Evolutionary conservation across 1,139 yeast genomes (phyloP).

Genomic region (Torulaspora pretoriensis): DNA sequence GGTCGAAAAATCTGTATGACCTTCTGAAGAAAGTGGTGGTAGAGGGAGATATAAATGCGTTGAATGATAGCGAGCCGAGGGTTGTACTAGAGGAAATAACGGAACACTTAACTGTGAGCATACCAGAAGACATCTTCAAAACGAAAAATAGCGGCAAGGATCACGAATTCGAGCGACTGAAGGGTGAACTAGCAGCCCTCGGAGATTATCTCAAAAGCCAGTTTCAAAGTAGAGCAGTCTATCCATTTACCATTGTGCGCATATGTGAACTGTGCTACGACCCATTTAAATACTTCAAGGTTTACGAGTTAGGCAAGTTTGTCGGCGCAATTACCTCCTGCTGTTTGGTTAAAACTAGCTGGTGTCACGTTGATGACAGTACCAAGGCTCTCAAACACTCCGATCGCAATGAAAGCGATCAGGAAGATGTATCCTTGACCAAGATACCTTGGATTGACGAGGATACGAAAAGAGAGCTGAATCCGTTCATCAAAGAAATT

Average conservation of each 20-base stretch:
- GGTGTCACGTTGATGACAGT: constrained; percentile 13
- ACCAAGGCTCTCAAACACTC: constrained; percentile 5
- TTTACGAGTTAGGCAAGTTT: constrained; percentile 29
- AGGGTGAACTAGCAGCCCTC: constrained; percentile 12
- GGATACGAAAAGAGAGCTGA: constrained; percentile 22
- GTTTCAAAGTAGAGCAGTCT: constrained; percentile 19
- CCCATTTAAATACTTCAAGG: constrained; percentile 33
- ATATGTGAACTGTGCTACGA: constrained; percentile 35
- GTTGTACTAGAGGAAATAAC: constrained; percentile 23
- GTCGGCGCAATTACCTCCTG: constrained; percentile 31
- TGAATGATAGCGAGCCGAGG: constrained; percentile 15
- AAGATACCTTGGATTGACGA: constrained; percentile 49
- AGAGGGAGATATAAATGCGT: constrained; percentile 14
- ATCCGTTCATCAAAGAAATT: constrained; percentile 33
- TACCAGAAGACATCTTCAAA: constrained; percentile 29
- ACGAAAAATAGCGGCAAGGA: constrained; percentile 5
- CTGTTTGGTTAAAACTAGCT: constrained; percentile 23
- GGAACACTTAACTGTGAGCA: constrained; percentile 26
- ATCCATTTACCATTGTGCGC: constrained; percentile 35
- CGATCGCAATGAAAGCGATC: constrained; percentile 18
- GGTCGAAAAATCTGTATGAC: constrained; percentile 22
- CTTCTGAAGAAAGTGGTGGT: constrained; percentile 21
- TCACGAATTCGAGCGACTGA: constrained; percentile 1
- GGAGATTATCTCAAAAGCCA: constrained; percentile 18
- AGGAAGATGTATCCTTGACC: constrained; percentile 37